Evolutionary conservation across 257 asterid species (phyloP).

Genomic region (Parsonsia alboflavescens): DNA sequence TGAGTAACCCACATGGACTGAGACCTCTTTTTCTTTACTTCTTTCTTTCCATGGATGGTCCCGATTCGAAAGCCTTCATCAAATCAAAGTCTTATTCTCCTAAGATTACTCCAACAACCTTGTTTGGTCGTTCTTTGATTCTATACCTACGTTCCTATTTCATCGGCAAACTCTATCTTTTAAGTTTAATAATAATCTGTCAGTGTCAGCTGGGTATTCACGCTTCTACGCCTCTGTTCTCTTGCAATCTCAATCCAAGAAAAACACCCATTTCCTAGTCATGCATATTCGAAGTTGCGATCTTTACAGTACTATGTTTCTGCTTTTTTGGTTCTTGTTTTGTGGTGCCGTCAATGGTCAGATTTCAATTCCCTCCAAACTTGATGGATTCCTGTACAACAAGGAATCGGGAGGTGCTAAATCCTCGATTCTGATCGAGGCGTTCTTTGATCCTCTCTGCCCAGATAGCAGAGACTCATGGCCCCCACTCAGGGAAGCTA

Average conservation of each 20-base stretch:
- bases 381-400: slow-evolving; percentile 73
- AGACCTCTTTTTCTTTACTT: no score
- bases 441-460: slow-evolving; percentile 87
- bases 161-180: not conserved
- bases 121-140: no score
- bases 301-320: not conserved
- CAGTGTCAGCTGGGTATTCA: not conserved
- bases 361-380: slow-evolving; percentile 35
- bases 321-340: slow-evolving; percentile 1
- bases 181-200: not conserved
- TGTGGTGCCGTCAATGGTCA: slow-evolving; percentile 22
- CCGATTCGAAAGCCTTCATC: no score
- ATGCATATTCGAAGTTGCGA: slow-evolving; percentile 10
- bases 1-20: no score
- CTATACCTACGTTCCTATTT: not conserved
- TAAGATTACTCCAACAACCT: no score
- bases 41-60: no score
- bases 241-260: not conserved
- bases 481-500: slow-evolving; percentile 64
- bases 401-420: slow-evolving; percentile 14
- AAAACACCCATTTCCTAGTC: not conserved
- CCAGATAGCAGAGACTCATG: slow-evolving; percentile 87
- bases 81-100: no score
- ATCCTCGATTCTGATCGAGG: slow-evolving; percentile 52
- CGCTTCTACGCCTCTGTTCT: not conserved